Evolutionary conservation across 2,329 filamentous ascomycete species (phyloP), one percentile per base, ranked within the genome.

Genomic region (Fusarium pseudograminearum): DNA sequence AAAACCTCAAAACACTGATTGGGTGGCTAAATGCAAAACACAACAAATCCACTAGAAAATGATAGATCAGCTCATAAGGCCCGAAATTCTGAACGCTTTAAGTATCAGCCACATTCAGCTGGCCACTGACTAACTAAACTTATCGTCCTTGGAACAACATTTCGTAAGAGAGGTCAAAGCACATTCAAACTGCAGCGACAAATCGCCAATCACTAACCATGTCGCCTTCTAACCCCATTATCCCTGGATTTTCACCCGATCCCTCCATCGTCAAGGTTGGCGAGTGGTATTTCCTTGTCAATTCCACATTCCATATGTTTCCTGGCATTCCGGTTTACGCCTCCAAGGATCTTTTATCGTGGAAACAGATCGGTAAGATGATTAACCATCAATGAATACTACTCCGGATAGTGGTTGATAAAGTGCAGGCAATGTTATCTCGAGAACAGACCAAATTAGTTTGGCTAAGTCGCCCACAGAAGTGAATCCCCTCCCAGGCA

Each of bases 261-360:
- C 59, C 61, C 6, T 64, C 61, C 8, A 58, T 64, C 28, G 44
- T 57, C 34, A 64, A 64, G 31, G 38, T 64, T 2, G 51, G n/a
- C 12, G 59, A 64, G 14, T 64, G 61, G 61, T 57, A 64, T 40
- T 64, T 57, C 38, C 59, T 64, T 1, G 61, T 64, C 8, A 64
- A 58, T 46, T 64, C 61, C 31, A 64, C 61, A 6, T 64, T 64
- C 40, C 61, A 64, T 38, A 57, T 64, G 59, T 64, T 64, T 7
- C 61, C 61, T 26, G 59, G 61, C 2, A 50, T 64, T 28, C 61
- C 59, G 7, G 60, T 64, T 0, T 64, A 64, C 16, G 59, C 59
- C 0, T 64, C 62, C 0, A 65, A 53, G 7, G 33, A 64, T 18
- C 44, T 64, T 7, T 15, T 64, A 4, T 64, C 50, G 1, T 64